Evolutionary conservation across 2,329 filamentous ascomycete genomes (phyloP), one percentile per base, ranked within the genome.

Genomic region (Neocucurbitaria cava): DNA sequence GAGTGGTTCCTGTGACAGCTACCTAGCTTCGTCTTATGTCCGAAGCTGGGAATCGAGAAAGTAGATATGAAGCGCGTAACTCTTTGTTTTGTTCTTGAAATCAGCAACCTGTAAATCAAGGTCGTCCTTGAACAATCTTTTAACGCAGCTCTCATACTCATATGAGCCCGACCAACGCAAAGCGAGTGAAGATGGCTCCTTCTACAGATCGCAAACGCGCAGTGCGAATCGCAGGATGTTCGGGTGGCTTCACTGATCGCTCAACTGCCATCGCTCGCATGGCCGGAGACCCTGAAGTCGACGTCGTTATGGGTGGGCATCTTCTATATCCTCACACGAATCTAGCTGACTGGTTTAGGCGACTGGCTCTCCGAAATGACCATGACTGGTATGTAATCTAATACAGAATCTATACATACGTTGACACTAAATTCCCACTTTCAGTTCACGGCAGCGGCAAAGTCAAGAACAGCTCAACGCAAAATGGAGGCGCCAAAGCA

Each of bases 181-280:
- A 58, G 26, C 40, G 58, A 17, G 33, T 54, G 11, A 59, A 61
- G 33, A 61, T 54, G 49, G 51, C 52, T 18, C 55, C 55, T 20
- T 61, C 46, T 9, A 58, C 49, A 13, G 23, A 53, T 46, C 52
- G 44, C 26, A 71, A 71, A 42, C 66, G 68, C 30, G 62, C 67
- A 23, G 61, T 72, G 36, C 68, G 70, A 46, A 71, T 72, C 43
- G 68, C 67, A 31, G 73, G 72, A 36, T 71, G 70, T 50, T 77
- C 76, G 3, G 76, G 76, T 50, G 73, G 76, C 11, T 77, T 74
- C 31, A 75, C 73, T 20, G 76, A 78, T 49, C 69, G 76, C 6
- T 69, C 73, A 5, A 62, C 68, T 58, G 75, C 75, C 23, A 74
- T 78, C 53, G 61, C 51, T 9, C 56, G 66, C 9, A 67, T 70